These are phyloP conservation scores for Pseudotsuga menziesii DNA, from an alignment of 75 land plant genomes.

Conservation along the genomic window DNA sequence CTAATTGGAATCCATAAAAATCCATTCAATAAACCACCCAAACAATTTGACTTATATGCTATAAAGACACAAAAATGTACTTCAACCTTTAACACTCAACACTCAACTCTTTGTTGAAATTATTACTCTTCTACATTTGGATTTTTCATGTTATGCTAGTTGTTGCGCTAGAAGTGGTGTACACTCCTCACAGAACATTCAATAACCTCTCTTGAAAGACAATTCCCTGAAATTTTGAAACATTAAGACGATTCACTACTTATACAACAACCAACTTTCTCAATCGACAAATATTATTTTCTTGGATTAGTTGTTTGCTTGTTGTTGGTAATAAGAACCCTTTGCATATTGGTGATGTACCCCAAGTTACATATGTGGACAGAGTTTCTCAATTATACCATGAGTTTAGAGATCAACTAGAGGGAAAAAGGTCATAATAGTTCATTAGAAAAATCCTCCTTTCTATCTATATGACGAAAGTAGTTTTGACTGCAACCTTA, in stretches of 20 bases:
- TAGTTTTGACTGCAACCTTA: constrained; percentile 27
- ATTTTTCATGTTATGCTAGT: constrained; percentile 26
- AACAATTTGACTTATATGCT: too few species aligned
- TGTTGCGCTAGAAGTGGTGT: constrained; percentile 18
- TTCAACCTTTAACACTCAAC: constrained; percentile 9
- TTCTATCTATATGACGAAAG: constrained; percentile 26
- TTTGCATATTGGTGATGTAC: constrained; percentile 67
- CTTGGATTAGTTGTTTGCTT: constrained; percentile 63
- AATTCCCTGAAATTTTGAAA: too few species aligned
- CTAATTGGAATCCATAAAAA: too few species aligned
- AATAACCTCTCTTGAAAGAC: not conserved
- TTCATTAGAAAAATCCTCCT: constrained; percentile 25
- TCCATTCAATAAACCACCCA: too few species aligned
- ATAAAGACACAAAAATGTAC: too few species aligned
- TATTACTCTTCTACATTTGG: constrained; percentile 14
- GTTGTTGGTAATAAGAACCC: constrained; percentile 33
- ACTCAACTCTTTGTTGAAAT: constrained; percentile 9
- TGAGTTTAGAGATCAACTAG: constrained; percentile 30
- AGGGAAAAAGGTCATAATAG: constrained; percentile 16
- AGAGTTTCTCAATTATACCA: constrained; percentile 28
- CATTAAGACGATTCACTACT: constrained; percentile 17
- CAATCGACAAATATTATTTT: constrained; percentile 52
- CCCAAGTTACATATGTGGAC: constrained; percentile 42
- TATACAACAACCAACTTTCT: constrained; percentile 44
- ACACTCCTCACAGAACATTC: not conserved